Evolutionary conservation across 768 basidiomycete species (phyloP), one percentile per base, ranked within the genome.

Genomic region (Leccinum imitatum): DNA sequence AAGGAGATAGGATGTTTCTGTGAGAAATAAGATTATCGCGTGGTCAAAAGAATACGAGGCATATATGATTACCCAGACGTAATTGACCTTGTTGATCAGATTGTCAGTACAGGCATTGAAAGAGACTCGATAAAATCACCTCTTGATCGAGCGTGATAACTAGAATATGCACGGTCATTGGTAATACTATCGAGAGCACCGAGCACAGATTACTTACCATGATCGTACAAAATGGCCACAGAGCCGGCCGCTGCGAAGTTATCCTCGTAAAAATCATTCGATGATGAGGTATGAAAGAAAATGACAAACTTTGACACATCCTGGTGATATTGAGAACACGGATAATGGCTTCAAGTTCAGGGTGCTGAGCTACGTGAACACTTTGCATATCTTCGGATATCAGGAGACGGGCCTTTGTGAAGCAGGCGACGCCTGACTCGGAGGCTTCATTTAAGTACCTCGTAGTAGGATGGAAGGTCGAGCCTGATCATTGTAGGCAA

Each of bases 1-100:
- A 63, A 69, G 6, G 47, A 57, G 1, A 31, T 3, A 23, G n/a
- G 41, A 19, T 35, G 19, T 4, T 53, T 62, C 68, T 69, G 21
- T 15, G 37, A 53, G 37, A 9, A 35, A n/a, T 6, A 0, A 53
- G 10, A 52, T 58, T 21, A 21, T 17, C 4, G 8, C 55, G 44
- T 19, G 5, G 13, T 23, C 9, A 9, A 57, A 47, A 37, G 21
- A 37, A 35, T 14, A 17, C 5, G n/a, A 27, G 19, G 15, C 17
- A 27, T 11, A 15, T 1, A 10, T 31, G 8, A 17, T 30, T 52
- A 52, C 31, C 52, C 33, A 53, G 14, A 53, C 0, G 14, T 35
- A 1, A 10, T 53, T 14, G 11, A 35, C 52, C 52, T 35, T 44
- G 19, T 13, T 21, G 17, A 6, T 14, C 5, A 19, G 10, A 23